These are phyloP conservation scores for Chlorencoelia australis DNA, from an alignment of 2,329 filamentous ascomycete genomes.

Conservation along the genomic window DNA sequence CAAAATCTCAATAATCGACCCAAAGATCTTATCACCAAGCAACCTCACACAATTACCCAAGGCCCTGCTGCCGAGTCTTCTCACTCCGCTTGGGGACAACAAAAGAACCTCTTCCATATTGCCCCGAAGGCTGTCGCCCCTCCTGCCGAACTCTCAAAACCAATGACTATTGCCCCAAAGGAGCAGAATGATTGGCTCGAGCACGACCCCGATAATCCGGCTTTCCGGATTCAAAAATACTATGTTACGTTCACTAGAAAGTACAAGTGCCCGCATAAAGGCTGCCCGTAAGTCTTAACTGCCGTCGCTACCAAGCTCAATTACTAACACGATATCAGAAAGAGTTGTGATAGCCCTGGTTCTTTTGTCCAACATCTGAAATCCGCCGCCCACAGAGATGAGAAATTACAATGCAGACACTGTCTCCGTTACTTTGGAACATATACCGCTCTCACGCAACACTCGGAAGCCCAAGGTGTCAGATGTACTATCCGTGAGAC, in stretches of 20 bases:
- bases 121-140: too few species aligned
- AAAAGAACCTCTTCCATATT: too few species aligned
- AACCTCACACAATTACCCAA: too few species aligned
- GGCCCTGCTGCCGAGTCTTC: too few species aligned
- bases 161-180: too few species aligned
- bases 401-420: constrained; percentile 33
- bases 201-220: constrained; percentile 15
- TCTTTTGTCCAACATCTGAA: constrained; percentile 32
- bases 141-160: too few species aligned
- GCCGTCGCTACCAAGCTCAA: not conserved
- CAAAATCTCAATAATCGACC: too few species aligned
- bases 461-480: constrained; percentile 36
- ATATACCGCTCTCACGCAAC: constrained; percentile 35
- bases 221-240: constrained; percentile 13
- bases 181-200: too few species aligned
- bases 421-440: constrained; percentile 35
- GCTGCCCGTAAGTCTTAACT: constrained; percentile 19
- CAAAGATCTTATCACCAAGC: too few species aligned
- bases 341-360: constrained; percentile 4
- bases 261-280: constrained; percentile 21
- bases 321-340: constrained; percentile 6
- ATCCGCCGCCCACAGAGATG: constrained; percentile 32
- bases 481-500: constrained; percentile 36
- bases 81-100: too few species aligned
- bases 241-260: constrained; percentile 13